These are phyloP conservation scores for Metschnikowia matae DNA, from an alignment of 805 yeast genomes.

Conservation along the genomic window DNA sequence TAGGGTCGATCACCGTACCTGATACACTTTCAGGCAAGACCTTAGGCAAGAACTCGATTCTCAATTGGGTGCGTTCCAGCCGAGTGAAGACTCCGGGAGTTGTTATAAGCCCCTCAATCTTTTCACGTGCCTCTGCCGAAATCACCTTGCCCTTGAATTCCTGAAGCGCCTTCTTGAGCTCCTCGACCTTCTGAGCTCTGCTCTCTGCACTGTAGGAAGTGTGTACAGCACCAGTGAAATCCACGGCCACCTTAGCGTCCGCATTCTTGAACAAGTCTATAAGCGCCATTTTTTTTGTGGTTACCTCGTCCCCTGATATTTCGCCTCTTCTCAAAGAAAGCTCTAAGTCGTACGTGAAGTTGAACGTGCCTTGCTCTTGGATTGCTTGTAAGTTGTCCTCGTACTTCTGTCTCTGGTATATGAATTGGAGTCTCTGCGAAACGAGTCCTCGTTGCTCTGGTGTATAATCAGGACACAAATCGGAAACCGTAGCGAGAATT, in stretches of 20 bases:
- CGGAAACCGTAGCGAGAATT: conserved; percentile 18
- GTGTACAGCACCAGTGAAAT: conserved; percentile 39
- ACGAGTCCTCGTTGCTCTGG: conserved; percentile 35
- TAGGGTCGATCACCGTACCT: conserved; percentile 35
- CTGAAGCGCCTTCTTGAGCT: conserved; percentile 20
- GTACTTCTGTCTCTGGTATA: conserved; percentile 47
- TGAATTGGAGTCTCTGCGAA: conserved; percentile 49
- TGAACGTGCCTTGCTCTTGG: conserved; percentile 51
- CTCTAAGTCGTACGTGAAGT: conserved; percentile 42
- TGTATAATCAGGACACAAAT: conserved; percentile 23
- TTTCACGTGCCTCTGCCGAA: conserved; percentile 34
- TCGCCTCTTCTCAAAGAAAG: conserved; percentile 39
- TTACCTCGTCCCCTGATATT: conserved; percentile 25
- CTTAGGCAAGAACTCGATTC: conserved; percentile 49
- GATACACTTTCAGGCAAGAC: conserved; percentile 49
- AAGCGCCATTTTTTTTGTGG: conserved; percentile 27
- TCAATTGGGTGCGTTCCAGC: conserved; percentile 37
- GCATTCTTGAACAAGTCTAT: conserved; percentile 32
- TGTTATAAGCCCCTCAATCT: conserved; percentile 42
- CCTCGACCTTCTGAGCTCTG: conserved; percentile 20
- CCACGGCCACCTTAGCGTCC: conserved; percentile 45
- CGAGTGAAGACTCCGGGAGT: conserved; percentile 39
- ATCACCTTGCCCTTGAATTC: conserved; percentile 23
- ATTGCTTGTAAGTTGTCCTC: conserved; percentile 61
- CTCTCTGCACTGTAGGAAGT: conserved; percentile 32